Conservation (phyloP, 1,284 basidiomycete species). For the Trichosporon coremiiforme region DNA sequence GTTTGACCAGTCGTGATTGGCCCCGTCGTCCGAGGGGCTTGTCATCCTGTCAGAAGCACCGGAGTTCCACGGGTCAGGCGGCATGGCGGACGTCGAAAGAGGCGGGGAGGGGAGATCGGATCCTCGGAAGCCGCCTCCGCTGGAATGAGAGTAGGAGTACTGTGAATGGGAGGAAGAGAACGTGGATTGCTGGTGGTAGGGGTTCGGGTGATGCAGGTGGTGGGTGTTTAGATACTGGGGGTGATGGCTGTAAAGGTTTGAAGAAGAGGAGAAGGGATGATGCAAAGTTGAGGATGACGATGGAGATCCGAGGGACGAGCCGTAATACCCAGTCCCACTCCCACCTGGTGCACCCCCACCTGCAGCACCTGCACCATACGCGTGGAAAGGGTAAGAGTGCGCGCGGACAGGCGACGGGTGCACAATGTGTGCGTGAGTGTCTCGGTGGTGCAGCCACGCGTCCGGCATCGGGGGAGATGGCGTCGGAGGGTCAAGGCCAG, state of each 20-base stretch:
- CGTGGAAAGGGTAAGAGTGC: conserved; percentile 28
- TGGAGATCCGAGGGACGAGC: background rate
- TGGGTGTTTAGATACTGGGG: conserved; percentile 2
- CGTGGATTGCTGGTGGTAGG: conserved; percentile 6
- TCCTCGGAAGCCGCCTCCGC: conserved; percentile 14
- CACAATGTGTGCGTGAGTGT: conserved; percentile 25
- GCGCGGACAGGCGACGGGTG: conserved; percentile 35
- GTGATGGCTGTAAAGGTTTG: conserved; percentile 8
- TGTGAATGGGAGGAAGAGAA: conserved; percentile 15
- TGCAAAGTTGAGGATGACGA: conserved; percentile 18
- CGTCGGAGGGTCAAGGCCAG: background rate
- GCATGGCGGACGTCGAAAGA: conserved; percentile 29
- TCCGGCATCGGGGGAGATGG: conserved; percentile 12
- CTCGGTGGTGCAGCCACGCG: conserved; percentile 18
- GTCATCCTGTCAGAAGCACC: conserved; percentile 8
- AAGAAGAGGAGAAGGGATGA: conserved; percentile 17
- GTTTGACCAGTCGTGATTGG: conserved; percentile 11
- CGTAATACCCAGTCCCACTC: conserved; percentile 6
- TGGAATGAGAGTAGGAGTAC: conserved; percentile 21
- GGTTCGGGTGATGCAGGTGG: conserved; percentile 11
- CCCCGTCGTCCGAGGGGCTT: background rate
- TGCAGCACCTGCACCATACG: conserved; percentile 2
- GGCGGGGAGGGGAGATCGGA: conserved; percentile 32
- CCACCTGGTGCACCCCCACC: background rate
- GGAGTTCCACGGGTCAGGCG: conserved; percentile 20